Evolutionary conservation across 208 protist species (phyloP).

Genomic region (Lotmaria passim): DNA sequence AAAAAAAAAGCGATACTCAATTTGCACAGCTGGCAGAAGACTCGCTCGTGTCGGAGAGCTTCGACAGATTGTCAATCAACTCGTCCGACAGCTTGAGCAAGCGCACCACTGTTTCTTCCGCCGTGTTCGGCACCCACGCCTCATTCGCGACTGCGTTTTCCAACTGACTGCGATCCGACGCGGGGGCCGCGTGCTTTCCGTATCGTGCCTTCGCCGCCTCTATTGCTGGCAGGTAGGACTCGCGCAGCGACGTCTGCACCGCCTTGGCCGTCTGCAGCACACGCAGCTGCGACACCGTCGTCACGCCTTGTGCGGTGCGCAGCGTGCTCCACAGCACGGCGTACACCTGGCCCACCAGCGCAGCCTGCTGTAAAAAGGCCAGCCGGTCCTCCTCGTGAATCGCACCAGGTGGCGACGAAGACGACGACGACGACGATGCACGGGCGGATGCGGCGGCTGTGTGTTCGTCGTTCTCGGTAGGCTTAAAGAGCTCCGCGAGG

Average conservation of each 20-base stretch:
- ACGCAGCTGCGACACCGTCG: slow-evolving; percentile 46
- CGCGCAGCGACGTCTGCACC: slow-evolving; percentile 44
- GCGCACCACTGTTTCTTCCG: slow-evolving; percentile 52
- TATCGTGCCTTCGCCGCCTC: slow-evolving; percentile 31
- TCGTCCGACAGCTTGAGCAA: slow-evolving; percentile 54
- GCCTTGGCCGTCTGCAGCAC: slow-evolving; percentile 40
- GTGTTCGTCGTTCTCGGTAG: slow-evolving; percentile 15
- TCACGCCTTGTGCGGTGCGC: slow-evolving; percentile 48
- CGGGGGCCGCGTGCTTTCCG: not conserved
- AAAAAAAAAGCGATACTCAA: not conserved
- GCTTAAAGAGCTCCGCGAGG: slow-evolving; percentile 44
- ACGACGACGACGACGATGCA: not conserved
- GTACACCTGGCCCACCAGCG: slow-evolving; percentile 66
- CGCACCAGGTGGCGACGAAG: not conserved
- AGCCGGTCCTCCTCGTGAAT: slow-evolving; percentile 36
- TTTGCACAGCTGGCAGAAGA: not conserved
- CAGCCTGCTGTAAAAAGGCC: slow-evolving; percentile 60
- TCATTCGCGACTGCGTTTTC: too few species aligned
- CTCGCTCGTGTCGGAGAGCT: slow-evolving; percentile 16
- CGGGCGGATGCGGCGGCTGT: too few species aligned
- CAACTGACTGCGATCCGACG: too few species aligned
- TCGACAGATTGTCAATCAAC: slow-evolving; percentile 42
- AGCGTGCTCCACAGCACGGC: slow-evolving; percentile 70
- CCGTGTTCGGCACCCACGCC: slow-evolving; percentile 57
- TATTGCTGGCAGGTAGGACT: slow-evolving; percentile 35